Evolutionary conservation across 2,329 filamentous ascomycete genomes (phyloP).

Genomic region (Cladosporium phlei): DNA sequence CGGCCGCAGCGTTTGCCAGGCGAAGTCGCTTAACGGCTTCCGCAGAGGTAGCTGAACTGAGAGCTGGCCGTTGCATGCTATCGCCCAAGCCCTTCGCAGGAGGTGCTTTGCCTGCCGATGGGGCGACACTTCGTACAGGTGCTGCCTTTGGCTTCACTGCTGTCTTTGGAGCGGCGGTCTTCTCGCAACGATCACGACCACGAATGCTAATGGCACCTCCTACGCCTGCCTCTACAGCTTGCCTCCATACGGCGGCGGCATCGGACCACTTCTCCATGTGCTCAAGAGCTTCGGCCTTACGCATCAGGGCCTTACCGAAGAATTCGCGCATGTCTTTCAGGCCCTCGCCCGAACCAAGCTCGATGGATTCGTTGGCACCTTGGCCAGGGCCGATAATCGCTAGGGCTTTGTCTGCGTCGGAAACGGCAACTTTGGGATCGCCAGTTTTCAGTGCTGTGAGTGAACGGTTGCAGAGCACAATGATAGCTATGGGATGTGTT

Average conservation of each 20-base stretch:
- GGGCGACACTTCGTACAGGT: conserved; percentile 8
- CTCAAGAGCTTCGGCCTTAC: conserved; percentile 92
- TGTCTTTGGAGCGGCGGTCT: conserved; percentile 54
- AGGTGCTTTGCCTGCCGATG: conserved; percentile 14
- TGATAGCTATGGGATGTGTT: conserved; percentile 63
- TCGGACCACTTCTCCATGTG: conserved; percentile 93
- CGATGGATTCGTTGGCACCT: conserved; percentile 75
- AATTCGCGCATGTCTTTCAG: conserved; percentile 86
- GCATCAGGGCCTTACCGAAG: conserved; percentile 86
- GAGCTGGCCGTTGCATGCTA: conserved; percentile 23
- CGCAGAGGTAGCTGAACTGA: conserved; percentile 37
- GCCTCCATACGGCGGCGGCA: conserved; percentile 73
- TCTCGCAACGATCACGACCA: conserved; percentile 84
- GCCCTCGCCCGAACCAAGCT: conserved; percentile 54
- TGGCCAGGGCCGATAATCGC: conserved; percentile 71
- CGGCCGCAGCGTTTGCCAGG: conserved; percentile 78
- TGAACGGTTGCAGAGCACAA: conserved; percentile 88
- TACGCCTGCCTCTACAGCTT: conserved; percentile 76
- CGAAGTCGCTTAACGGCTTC: conserved; percentile 80
- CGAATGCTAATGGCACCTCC: conserved; percentile 81
- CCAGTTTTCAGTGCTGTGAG: conserved; percentile 88
- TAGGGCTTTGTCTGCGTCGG: conserved; percentile 77
- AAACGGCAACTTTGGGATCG: conserved; percentile 79
- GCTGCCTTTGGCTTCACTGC: conserved; percentile 39
- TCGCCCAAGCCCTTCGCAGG: conserved; percentile 23